Conservation (phyloP, 495 filamentous ascomycete species). For the Penicillium turbatum region DNA sequence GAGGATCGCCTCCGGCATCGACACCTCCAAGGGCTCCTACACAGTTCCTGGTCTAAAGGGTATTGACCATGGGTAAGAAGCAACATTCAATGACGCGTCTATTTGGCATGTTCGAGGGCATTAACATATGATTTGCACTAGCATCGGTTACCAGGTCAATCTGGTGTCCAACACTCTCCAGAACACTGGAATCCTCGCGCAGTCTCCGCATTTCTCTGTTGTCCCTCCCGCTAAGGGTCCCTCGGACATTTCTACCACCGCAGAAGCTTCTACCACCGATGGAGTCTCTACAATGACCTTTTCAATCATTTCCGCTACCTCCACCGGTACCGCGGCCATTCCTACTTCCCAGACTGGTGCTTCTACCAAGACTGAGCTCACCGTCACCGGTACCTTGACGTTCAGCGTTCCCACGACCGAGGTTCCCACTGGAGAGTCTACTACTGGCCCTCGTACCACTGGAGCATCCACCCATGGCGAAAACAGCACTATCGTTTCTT, state of each 20-base stretch:
- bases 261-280: conserved; percentile 6
- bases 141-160: conserved; percentile 40
- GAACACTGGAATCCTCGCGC: conserved; percentile 41
- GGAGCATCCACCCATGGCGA: not conserved
- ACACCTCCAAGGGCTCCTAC: conserved; percentile 36
- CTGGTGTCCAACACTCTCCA: conserved; percentile 24
- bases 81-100: not conserved
- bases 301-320: not conserved
- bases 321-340: conserved; percentile 5
- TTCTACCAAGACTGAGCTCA: conserved; percentile 2
- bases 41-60: conserved; percentile 23
- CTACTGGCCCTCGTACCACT: not conserved
- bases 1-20: conserved; percentile 38
- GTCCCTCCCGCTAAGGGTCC: conserved; percentile 16
- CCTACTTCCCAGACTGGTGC: too few relatives aligned
- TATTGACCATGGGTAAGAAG: conserved; percentile 27
- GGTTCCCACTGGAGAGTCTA: not conserved
- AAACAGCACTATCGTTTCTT: not conserved
- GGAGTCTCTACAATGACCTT: not conserved
- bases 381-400: conserved; percentile 8
- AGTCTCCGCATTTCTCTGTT: conserved; percentile 39
- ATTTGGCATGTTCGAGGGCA: not conserved
- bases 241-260: conserved; percentile 13
- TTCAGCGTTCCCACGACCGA: not conserved
- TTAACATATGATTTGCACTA: conserved; percentile 10